A percentile compares a stretch with the other conserved stretches of the same genome.
Evolutionary conservation across 2,329 filamentous ascomycete genomes (phyloP).

Genomic region (Raffaelea deltoideospora): DNA sequence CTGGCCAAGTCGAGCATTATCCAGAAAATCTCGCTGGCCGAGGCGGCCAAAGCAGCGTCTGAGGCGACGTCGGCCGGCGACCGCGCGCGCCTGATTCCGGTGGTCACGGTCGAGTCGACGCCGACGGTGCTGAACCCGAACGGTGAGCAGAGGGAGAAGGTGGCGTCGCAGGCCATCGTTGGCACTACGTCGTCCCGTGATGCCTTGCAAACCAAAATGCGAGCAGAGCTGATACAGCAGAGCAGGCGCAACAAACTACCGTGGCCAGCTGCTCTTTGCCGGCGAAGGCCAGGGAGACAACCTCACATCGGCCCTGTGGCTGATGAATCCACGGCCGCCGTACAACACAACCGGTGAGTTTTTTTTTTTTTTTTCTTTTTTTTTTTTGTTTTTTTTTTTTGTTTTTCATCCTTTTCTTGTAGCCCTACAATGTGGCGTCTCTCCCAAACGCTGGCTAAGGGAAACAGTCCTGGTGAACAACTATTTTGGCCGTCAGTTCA

Average conservation of each 20-base stretch:
- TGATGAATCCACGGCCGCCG: constrained; percentile 28
- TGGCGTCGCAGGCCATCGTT: too few relatives aligned
- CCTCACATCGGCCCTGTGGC: constrained; percentile 22
- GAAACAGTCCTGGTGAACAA: constrained; percentile 39
- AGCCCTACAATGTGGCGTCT: too few relatives aligned
- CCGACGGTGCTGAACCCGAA: constrained; percentile 35
- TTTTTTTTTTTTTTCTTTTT: too few relatives aligned
- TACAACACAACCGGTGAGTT: constrained; percentile 34
- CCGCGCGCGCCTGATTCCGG: background rate
- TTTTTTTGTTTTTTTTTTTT: too few relatives aligned
- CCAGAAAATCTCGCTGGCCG: constrained; percentile 30
- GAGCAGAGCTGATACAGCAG: background rate
- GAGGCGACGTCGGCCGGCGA: too few relatives aligned
- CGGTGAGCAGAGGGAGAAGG: too few relatives aligned
- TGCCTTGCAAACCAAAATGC: too few relatives aligned
- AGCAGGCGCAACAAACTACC: constrained; percentile 36
- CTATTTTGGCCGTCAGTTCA: constrained; percentile 44
- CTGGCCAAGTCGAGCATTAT: constrained; percentile 34
- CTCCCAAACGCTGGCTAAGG: too few relatives aligned
- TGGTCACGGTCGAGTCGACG: constrained; percentile 22
- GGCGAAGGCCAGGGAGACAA: constrained; percentile 33
- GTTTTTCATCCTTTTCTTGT: too few relatives aligned
- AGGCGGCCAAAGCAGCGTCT: constrained; percentile 21
- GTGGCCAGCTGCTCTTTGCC: constrained; percentile 30
- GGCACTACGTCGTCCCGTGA: background rate